A percentile compares a stretch with the other conserved stretches of the same genome.
These are phyloP conservation scores for Penicillium sp. DNA, from an alignment of 2,329 filamentous ascomycete species.

Conservation along the genomic window DNA sequence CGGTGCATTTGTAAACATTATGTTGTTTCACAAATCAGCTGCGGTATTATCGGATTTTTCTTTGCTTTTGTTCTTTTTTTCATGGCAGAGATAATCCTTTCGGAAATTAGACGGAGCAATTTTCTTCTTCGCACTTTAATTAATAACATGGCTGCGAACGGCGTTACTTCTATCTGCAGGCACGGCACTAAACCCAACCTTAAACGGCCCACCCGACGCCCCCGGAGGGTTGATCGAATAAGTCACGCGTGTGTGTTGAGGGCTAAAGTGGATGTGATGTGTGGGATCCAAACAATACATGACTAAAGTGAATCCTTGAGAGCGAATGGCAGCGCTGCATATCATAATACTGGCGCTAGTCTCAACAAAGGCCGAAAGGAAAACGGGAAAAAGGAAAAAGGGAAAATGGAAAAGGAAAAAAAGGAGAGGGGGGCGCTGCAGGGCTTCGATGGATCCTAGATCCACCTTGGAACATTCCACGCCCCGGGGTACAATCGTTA, in stretches of 20 bases:
- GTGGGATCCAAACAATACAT: background rate
- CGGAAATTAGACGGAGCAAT: background rate
- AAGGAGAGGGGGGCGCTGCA: conserved; percentile 7
- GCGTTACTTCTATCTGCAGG: conserved; percentile 24
- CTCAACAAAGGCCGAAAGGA: background rate
- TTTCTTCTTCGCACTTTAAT: background rate
- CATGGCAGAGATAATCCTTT: background rate
- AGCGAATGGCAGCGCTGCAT: background rate
- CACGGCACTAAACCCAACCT: conserved; percentile 29
- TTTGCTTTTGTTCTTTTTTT: background rate
- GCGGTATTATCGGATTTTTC: background rate
- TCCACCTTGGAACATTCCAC: conserved; percentile 33
- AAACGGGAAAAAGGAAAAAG: background rate
- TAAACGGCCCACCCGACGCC: conserved; percentile 18
- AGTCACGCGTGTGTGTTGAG: background rate
- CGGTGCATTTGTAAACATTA: conserved; percentile 1
- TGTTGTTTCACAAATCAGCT: background rate
- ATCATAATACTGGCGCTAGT: background rate
- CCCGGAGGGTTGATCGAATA: conserved; percentile 3
- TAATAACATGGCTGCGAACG: conserved; percentile 12
- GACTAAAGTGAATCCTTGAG: background rate
- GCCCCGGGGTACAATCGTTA: background rate
- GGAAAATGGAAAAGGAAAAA: background rate
- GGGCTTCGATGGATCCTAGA: conserved; percentile 13
- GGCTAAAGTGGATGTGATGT: background rate